Conservation (phyloP, 768 basidiomycete genomes). For the Lactifluus echinatus region DNA sequence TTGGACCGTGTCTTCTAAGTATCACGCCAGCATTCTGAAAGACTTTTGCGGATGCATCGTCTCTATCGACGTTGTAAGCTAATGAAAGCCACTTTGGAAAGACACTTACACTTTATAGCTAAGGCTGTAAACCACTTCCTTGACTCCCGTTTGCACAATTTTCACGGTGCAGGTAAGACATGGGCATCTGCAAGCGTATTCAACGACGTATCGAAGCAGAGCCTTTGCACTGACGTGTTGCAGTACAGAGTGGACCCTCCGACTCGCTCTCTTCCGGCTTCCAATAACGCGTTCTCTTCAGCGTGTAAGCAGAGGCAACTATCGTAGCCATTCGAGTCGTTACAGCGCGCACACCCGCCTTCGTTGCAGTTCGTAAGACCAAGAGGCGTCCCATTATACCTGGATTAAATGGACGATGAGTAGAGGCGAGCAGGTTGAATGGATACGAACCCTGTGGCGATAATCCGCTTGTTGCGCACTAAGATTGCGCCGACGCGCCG, state of each 20-base stretch:
- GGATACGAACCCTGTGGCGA: slow-evolving; percentile 63
- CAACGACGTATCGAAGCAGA: slow-evolving; percentile 6
- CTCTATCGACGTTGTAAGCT: slow-evolving; percentile 36
- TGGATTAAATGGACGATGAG: slow-evolving; percentile 25
- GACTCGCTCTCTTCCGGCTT: slow-evolving; percentile 89
- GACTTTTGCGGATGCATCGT: slow-evolving; percentile 71
- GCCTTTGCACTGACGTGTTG: slow-evolving; percentile 68
- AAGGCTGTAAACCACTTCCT: slow-evolving; percentile 88
- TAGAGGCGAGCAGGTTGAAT: background rate
- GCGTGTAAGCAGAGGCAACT: slow-evolving; percentile 96
- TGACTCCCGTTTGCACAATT: slow-evolving; percentile 91
- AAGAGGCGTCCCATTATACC: slow-evolving; percentile 94
- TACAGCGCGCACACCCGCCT: slow-evolving; percentile 85
- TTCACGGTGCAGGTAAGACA: slow-evolving; percentile 96
- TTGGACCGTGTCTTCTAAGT: slow-evolving; percentile 60
- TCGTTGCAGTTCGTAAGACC: slow-evolving; percentile 84
- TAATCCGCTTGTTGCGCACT: slow-evolving; percentile 72
- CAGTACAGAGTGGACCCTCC: slow-evolving; percentile 87
- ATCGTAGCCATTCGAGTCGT: slow-evolving; percentile 43
- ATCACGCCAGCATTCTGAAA: slow-evolving; percentile 79
- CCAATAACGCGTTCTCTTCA: slow-evolving; percentile 93
- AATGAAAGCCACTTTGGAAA: background rate
- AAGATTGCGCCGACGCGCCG: slow-evolving; percentile 91
- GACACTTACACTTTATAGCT: slow-evolving; percentile 82
- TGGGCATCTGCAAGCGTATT: slow-evolving; percentile 61